Evolutionary conservation across 176 grass and related monocot species (phyloP).

Genomic region (Cenchrus purpureus): DNA sequence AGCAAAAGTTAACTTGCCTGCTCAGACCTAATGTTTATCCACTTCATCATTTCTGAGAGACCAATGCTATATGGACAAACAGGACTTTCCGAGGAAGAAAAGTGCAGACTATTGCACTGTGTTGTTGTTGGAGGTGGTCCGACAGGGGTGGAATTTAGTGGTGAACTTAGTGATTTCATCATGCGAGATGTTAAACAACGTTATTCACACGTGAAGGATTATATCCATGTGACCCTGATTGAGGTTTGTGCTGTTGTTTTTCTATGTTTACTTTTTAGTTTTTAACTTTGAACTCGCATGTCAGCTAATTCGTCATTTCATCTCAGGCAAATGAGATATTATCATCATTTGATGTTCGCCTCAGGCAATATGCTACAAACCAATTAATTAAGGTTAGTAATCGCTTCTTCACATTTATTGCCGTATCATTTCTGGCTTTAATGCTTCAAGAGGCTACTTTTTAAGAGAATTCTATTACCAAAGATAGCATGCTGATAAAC

Average conservation of each 20-base stretch:
- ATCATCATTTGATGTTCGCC: slow-evolving; percentile 91
- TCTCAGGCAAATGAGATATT: slow-evolving; percentile 97
- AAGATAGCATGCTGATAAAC: slow-evolving; percentile 9
- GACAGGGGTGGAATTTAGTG: slow-evolving; percentile 98
- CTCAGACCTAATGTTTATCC: slow-evolving; percentile 14
- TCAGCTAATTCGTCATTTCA: slow-evolving; percentile 24
- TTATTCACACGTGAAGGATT: slow-evolving; percentile 96
- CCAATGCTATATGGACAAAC: slow-evolving; percentile 34
- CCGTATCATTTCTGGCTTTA: slow-evolving; percentile 22
- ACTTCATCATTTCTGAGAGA: neutral
- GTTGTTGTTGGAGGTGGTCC: slow-evolving; percentile 99
- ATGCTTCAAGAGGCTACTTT: neutral
- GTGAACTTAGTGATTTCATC: slow-evolving; percentile 99
- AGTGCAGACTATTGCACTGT: slow-evolving; percentile 84
- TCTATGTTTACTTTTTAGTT: neutral
- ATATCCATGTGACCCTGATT: slow-evolving; percentile 89
- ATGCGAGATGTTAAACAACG: slow-evolving; percentile 84
- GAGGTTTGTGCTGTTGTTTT: slow-evolving; percentile 65
- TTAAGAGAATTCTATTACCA: neutral
- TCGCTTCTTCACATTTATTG: neutral
- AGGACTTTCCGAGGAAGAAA: slow-evolving; percentile 86
- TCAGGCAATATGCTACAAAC: slow-evolving; percentile 87
- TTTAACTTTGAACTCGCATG: neutral
- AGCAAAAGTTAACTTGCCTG: slow-evolving; percentile 1
- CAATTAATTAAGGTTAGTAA: slow-evolving; percentile 81